These are phyloP conservation scores for Boletus insuetus DNA, from an alignment of 768 basidiomycete species.

Conservation along the genomic window DNA sequence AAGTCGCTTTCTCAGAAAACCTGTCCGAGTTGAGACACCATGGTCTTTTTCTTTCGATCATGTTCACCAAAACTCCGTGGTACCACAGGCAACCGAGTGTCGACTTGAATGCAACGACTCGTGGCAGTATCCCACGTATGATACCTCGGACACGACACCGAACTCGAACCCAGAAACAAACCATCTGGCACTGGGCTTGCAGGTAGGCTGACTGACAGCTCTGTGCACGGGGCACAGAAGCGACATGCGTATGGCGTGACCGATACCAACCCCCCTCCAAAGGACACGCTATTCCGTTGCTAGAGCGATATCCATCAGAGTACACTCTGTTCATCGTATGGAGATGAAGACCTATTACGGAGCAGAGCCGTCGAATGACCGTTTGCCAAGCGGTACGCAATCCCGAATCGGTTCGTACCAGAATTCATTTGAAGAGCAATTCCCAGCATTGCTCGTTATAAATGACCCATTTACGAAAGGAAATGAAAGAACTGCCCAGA, in stretches of 20 bases:
- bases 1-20: constrained; percentile 14
- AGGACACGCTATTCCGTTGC: constrained; percentile 9
- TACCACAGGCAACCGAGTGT: neutral
- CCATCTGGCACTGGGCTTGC: neutral
- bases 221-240: neutral
- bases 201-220: neutral
- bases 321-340: neutral
- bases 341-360: constrained; percentile 9
- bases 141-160: constrained; percentile 5
- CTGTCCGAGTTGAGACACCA: neutral
- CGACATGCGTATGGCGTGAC: too few relatives aligned
- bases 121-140: constrained; percentile 4
- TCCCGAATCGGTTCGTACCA: constrained; percentile 12
- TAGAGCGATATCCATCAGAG: constrained; percentile 4
- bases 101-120: constrained; percentile 2
- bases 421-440: constrained; percentile 15
- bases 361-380: constrained; percentile 5
- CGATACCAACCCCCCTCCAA: neutral
- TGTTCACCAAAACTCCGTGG: constrained; percentile 13
- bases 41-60: neutral
- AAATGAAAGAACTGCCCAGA: constrained; percentile 9
- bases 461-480: constrained; percentile 4
- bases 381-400: constrained; percentile 9
- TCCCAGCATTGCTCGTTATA: constrained; percentile 5
- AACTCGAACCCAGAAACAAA: neutral